phyloP scores from a whole-genome alignment of 2,329 filamentous ascomycete species.

The Venturia pyrina region DNA sequence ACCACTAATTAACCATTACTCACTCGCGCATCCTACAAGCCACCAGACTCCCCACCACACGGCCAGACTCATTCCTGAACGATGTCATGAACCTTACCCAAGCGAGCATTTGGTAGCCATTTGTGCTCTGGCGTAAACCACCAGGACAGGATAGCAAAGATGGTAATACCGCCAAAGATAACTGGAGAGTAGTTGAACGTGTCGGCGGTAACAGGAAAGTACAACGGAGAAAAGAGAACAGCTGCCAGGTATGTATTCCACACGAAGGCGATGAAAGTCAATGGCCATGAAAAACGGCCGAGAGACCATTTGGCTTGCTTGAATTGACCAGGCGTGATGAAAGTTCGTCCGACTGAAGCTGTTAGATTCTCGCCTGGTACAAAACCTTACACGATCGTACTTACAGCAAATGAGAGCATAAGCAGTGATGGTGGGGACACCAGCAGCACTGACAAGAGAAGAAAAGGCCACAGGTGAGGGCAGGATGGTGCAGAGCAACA shows the following conservation, averaged over 20 bases:
- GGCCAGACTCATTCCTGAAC: background rate
- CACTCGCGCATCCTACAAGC: background rate
- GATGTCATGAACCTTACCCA: constrained; percentile 11
- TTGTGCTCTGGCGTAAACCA: constrained; percentile 26
- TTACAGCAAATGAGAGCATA: constrained; percentile 25
- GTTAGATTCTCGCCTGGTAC: background rate
- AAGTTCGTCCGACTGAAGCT: constrained; percentile 23
- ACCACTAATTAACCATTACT: background rate
- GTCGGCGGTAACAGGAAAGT: constrained; percentile 24
- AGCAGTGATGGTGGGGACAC: constrained; percentile 29
- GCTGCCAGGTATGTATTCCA: constrained; percentile 30
- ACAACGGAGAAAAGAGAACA: constrained; percentile 29
- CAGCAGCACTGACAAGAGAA: constrained; percentile 29
- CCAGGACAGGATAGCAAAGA: constrained; percentile 27
- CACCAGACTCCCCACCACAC: background rate
- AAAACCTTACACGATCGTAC: background rate
- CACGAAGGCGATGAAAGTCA: constrained; percentile 26
- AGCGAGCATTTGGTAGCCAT: constrained; percentile 18
- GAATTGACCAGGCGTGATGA: constrained; percentile 28
- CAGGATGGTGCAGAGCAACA: constrained; percentile 50
- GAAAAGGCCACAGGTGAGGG: constrained; percentile 37
- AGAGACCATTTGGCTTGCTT: constrained; percentile 27
- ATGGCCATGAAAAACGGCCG: constrained; percentile 25
- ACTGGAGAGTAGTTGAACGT: constrained; percentile 29
- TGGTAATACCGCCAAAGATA: constrained; percentile 29